phyloP scores from a whole-genome alignment of 2,329 filamentous ascomycete genomes.

The Colletotrichum truncatum region DNA sequence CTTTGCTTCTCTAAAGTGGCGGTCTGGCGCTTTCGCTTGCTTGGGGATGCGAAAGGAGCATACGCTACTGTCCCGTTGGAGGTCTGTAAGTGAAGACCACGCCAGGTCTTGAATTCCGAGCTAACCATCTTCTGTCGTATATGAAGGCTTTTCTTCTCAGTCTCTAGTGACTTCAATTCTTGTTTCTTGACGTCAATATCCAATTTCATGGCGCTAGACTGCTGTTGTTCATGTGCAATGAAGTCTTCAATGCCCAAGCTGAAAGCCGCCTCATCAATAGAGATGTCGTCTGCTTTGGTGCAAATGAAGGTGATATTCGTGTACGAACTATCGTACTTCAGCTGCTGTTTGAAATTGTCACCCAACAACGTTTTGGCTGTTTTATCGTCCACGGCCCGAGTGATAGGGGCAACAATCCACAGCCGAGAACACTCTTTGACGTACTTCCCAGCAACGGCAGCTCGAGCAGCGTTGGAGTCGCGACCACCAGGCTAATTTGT shows the following conservation, averaged over 20 bases:
- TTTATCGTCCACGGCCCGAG: slow-evolving; percentile 67
- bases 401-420: slow-evolving; percentile 72
- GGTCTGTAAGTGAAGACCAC: neutral
- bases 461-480: slow-evolving; percentile 68
- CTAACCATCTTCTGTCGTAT: neutral
- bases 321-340: slow-evolving; percentile 67
- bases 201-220: neutral
- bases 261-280: slow-evolving; percentile 42
- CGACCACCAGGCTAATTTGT: slow-evolving; percentile 59
- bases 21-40: slow-evolving; percentile 1
- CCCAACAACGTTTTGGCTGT: slow-evolving; percentile 65
- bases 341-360: slow-evolving; percentile 64
- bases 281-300: slow-evolving; percentile 69
- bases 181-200: neutral
- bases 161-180: neutral
- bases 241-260: slow-evolving; percentile 38
- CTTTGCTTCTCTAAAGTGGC: too few relatives aligned
- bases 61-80: neutral
- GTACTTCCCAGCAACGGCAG: slow-evolving; percentile 65
- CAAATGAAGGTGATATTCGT: slow-evolving; percentile 68
- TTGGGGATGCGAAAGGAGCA: neutral
- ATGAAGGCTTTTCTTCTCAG: neutral
- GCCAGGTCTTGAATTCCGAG: neutral
- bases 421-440: slow-evolving; percentile 68
- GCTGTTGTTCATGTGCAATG: neutral